Evolutionary conservation across 805 yeast genomes (phyloP).

Genomic region (Ogataea neopini): DNA sequence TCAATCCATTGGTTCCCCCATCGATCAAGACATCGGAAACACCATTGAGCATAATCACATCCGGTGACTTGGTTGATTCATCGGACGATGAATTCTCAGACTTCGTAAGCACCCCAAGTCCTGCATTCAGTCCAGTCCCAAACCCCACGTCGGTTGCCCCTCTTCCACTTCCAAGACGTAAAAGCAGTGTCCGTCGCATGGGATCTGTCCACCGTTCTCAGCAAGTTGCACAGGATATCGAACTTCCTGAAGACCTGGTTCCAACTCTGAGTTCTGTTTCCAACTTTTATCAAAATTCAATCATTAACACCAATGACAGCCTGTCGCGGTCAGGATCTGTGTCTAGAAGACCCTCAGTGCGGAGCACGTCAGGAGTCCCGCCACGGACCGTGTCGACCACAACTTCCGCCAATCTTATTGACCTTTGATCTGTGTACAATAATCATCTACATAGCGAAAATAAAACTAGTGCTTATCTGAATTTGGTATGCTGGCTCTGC

Average conservation of each 20-base stretch:
- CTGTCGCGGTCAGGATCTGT: slow-evolving; percentile 12
- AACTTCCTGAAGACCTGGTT: slow-evolving; percentile 13
- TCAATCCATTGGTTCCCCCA: too few relatives aligned
- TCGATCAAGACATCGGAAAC: too few relatives aligned
- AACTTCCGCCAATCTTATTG: slow-evolving; percentile 1
- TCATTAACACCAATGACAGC: slow-evolving; percentile 13
- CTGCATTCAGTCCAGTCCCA: not conserved
- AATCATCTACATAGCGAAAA: not conserved
- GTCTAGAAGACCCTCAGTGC: slow-evolving; percentile 3
- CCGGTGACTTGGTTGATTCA: not conserved
- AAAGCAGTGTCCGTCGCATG: not conserved
- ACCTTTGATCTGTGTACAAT: slow-evolving; percentile 1
- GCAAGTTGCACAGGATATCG: not conserved
- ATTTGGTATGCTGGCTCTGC: not conserved
- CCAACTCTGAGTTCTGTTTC: slow-evolving; percentile 11
- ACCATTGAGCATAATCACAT: too few relatives aligned
- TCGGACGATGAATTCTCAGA: slow-evolving; percentile 18
- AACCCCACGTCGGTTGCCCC: not conserved
- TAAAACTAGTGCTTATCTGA: not conserved
- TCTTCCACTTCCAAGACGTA: not conserved
- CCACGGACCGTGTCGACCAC: slow-evolving; percentile 1
- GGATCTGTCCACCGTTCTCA: not conserved
- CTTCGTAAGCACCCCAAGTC: slow-evolving; percentile 14
- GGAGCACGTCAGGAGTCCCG: not conserved
- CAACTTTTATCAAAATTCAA: slow-evolving; percentile 12